Percentiles rank a stretch among this genome's conserved stretches.
Conservation (phyloP, 1,284 basidiomycete genomes). For the Apiotrichum sp. region DNA sequence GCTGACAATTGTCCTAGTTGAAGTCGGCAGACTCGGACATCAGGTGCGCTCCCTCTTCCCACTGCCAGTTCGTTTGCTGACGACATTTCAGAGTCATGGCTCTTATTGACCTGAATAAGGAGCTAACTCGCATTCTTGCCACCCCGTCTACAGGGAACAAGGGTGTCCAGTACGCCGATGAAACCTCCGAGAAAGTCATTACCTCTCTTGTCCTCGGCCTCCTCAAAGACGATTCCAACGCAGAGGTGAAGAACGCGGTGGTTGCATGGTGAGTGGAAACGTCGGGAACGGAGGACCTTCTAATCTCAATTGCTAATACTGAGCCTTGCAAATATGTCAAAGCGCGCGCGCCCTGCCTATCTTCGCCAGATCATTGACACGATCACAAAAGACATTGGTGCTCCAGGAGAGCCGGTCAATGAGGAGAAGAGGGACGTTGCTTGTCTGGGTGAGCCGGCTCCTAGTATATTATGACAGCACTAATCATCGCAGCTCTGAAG, state of each 20-base stretch:
- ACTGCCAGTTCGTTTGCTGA: conserved; percentile 36
- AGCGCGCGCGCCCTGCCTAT: conserved; percentile 50
- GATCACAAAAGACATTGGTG: conserved; percentile 23
- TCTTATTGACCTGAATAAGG: conserved; percentile 80
- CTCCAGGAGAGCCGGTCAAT: conserved; percentile 23
- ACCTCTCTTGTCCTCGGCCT: conserved; percentile 72
- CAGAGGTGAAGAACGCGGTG: conserved; percentile 96
- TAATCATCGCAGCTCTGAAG: conserved; percentile 64
- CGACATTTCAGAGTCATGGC: conserved; percentile 73
- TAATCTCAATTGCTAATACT: conserved; percentile 1
- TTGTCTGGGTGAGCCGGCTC: conserved; percentile 62
- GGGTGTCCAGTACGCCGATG: conserved; percentile 55
- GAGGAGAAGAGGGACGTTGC: conserved; percentile 70
- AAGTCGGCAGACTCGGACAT: conserved; percentile 39
- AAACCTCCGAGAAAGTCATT: conserved; percentile 70
- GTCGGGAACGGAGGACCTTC: background rate
- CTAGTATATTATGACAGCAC: background rate
- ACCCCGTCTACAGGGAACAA: conserved; percentile 2
- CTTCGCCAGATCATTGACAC: conserved; percentile 84
- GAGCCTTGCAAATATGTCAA: conserved; percentile 44
- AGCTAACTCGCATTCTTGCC: conserved; percentile 65
- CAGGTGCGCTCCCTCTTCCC: conserved; percentile 18
- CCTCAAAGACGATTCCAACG: conserved; percentile 79
- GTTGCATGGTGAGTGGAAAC: conserved; percentile 68
- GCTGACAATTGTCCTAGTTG: conserved; percentile 23